Conservation (phyloP, 345 rosid species). For the Populus deltoides region DNA sequence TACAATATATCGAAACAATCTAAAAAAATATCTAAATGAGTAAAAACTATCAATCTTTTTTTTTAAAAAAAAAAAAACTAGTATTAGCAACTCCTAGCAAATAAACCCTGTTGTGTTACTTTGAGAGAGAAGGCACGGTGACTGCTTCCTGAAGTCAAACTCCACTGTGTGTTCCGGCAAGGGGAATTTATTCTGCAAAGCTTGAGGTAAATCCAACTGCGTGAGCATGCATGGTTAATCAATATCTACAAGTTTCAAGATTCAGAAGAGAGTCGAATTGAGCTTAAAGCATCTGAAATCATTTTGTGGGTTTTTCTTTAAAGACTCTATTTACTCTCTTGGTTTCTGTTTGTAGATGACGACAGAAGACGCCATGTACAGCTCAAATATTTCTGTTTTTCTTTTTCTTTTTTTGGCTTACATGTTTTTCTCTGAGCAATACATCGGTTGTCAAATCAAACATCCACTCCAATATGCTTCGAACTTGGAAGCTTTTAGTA, state of each 20-base stretch:
- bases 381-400: slow-evolving; percentile 36
- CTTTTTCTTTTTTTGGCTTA: not conserved
- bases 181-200: slow-evolving; percentile 50
- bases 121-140: not conserved
- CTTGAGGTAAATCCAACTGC: slow-evolving; percentile 32
- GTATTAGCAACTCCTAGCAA: not conserved
- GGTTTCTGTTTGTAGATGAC: slow-evolving; percentile 36
- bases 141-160: slow-evolving; percentile 38
- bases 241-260: too few species aligned
- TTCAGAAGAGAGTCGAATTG: too few species aligned
- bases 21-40: not conserved
- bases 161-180: slow-evolving; percentile 44
- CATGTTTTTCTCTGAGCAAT: not conserved
- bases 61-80: too few species aligned
- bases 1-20: not conserved
- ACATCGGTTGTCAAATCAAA: not conserved
- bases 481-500: not conserved
- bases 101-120: not conserved
- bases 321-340: not conserved
- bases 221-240: too few species aligned
- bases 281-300: not conserved
- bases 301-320: not conserved
- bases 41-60: too few species aligned
- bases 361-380: slow-evolving; percentile 55
- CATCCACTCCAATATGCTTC: not conserved